Evolutionary conservation across 768 basidiomycete species (phyloP).

Genomic region (Boletellus ananas): DNA sequence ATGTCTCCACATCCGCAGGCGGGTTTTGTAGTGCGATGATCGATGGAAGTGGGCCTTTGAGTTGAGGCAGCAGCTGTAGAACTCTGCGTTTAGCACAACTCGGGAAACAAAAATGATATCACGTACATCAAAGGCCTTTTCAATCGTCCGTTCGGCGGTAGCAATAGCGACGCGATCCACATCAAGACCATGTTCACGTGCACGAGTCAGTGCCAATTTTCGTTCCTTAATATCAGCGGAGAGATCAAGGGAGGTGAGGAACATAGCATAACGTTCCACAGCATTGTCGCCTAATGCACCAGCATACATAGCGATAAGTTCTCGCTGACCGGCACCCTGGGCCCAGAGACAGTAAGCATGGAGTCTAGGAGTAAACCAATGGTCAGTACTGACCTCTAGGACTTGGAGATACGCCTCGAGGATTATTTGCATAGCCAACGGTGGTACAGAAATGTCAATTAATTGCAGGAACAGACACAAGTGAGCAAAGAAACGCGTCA

Average conservation of each 20-base stretch:
- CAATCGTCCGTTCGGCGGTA: constrained; percentile 75
- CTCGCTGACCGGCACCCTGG: constrained; percentile 71
- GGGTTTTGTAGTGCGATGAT: constrained; percentile 54
- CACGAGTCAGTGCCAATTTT: constrained; percentile 64
- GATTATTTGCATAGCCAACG: constrained; percentile 72
- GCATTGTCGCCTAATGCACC: constrained; percentile 87
- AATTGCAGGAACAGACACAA: constrained; percentile 84
- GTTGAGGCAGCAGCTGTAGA: constrained; percentile 46
- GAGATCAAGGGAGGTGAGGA: constrained; percentile 75
- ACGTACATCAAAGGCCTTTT: constrained; percentile 61
- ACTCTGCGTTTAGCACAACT: constrained; percentile 8
- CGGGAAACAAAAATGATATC: constrained; percentile 2
- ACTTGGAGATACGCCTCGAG: constrained; percentile 86
- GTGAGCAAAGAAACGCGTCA: constrained; percentile 92
- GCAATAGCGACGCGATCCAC: constrained; percentile 73
- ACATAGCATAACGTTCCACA: constrained; percentile 86
- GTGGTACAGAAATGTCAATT: constrained; percentile 71
- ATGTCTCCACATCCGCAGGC: constrained; percentile 52
- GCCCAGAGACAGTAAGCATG: not conserved
- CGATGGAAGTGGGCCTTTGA: constrained; percentile 58
- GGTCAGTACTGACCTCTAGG: constrained; percentile 57
- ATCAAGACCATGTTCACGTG: constrained; percentile 82
- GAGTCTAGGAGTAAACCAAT: not conserved
- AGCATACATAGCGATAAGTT: constrained; percentile 92
- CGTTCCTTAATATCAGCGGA: constrained; percentile 62